Evolutionary conservation across 2,329 filamentous ascomycete species (phyloP).

Genomic region (Didymellaceae sp.): DNA sequence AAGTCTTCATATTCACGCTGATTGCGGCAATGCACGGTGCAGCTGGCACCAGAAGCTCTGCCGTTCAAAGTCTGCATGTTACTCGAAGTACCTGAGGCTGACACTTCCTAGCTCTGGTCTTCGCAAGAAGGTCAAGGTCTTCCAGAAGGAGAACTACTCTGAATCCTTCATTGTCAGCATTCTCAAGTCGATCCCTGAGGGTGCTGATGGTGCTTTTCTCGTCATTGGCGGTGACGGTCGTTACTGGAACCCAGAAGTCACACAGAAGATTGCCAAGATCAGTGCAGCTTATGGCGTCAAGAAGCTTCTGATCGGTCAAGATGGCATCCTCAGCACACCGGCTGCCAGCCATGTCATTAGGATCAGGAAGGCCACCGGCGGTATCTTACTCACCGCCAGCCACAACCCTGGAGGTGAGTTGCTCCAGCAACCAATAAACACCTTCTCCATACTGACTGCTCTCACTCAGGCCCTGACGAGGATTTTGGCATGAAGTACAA

Average conservation of each 20-base stretch:
- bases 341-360: constrained; percentile 96
- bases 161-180: constrained; percentile 95
- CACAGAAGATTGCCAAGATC: constrained; percentile 97
- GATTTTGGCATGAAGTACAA: constrained; percentile 99
- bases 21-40: constrained; percentile 1
- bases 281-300: constrained; percentile 96
- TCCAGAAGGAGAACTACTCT: constrained; percentile 94
- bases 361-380: constrained; percentile 91
- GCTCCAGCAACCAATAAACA: too few relatives aligned
- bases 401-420: constrained; percentile 91
- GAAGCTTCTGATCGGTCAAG: constrained; percentile 95
- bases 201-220: constrained; percentile 83
- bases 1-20: constrained; percentile 56
- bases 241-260: constrained; percentile 95
- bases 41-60: constrained; percentile 6
- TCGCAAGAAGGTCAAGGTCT: constrained; percentile 98
- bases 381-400: constrained; percentile 94
- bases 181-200: constrained; percentile 94
- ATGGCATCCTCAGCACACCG: constrained; percentile 95
- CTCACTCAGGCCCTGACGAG: constrained; percentile 74
- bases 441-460: background rate
- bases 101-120: constrained; percentile 78
- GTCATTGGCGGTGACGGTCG: constrained; percentile 98
- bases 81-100: constrained; percentile 26
- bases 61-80: background rate